Evolutionary conservation across 345 rosid genomes (phyloP), one percentile per base, ranked within the genome.

Genomic region (Aurinia saxatilis): DNA sequence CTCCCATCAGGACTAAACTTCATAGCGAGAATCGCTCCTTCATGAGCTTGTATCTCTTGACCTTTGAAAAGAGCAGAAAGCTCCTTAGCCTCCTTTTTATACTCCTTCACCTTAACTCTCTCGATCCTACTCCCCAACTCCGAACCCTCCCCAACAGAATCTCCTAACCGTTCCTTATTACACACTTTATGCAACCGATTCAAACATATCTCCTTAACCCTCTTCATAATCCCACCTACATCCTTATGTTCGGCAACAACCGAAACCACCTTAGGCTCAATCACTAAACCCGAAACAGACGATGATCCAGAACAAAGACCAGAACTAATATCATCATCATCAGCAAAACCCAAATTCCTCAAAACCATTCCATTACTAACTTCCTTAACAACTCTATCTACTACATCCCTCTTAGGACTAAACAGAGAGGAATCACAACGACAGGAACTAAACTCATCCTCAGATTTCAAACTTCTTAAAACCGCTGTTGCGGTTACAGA

Each of bases 1-100:
- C 76, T 82, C 39, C 96, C 96, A 60, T 88, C 93, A 25, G 80
- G 90, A 71, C 93, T 88, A 74, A 88, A 88, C 39, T 75, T 88
- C 93, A 88, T 83, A 30, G 85, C 57, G 74, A 86, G 77, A 52
- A 88, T 84, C 4, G 81, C 62, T 55, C 96, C 93, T 1, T 69
- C 65, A 33, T 88, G 96, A n/a, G 96, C 93, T 75, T 72, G 82
- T 61, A 88, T 82, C 31, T 82, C 90, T 71, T 85, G 96, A 50
- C 84, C 93, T 48, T 39, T 77, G 44, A 71, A 85, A 60, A 88
- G 78, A 37, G 88, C 90, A 12, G 96, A 85, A 38, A 88, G 86
- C 75, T 88, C 90, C 72, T 82, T 88, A 18, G 59, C 62, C 10
- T 68, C 80, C 70, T 85, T 88, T 61, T 73, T 75, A 39, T 73